phyloP scores from a whole-genome alignment of 2,329 filamentous ascomycete genomes.

The Xylariaceae sp. region DNA sequence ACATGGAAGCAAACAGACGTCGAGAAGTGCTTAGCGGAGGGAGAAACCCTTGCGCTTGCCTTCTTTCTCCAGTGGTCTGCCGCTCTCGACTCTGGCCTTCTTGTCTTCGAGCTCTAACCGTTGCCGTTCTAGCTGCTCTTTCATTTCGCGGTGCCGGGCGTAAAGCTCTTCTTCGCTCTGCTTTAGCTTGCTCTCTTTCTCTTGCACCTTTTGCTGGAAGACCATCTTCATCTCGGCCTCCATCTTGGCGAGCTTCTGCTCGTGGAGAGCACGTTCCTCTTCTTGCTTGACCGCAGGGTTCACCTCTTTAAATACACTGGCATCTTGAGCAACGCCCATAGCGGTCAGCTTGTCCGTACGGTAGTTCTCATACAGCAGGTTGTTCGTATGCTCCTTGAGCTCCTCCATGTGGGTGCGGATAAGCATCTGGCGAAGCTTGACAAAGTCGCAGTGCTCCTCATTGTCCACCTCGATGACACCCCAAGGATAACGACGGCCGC shows the following conservation, averaged over 20 bases:
- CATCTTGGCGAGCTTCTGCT: conserved; percentile 99
- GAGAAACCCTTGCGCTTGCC: conserved; percentile 99
- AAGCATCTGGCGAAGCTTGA: conserved; percentile 99
- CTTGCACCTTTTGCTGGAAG: conserved; percentile 99
- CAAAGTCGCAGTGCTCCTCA: conserved; percentile 99
- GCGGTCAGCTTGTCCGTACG: conserved; percentile 97
- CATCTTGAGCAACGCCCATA: conserved; percentile 98
- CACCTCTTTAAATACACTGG: conserved; percentile 99
- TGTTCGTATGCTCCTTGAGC: conserved; percentile 99
- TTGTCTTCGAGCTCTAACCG: conserved; percentile 95
- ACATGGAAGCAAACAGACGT: conserved; percentile 39
- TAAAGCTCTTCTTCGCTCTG: conserved; percentile 99
- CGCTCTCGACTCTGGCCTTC: conserved; percentile 92
- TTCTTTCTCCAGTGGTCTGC: conserved; percentile 94
- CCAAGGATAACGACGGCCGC: conserved; percentile 96
- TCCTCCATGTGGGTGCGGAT: conserved; percentile 99
- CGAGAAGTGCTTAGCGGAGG: conserved; percentile 67
- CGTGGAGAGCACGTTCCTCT: conserved; percentile 95
- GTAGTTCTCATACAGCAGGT: conserved; percentile 98
- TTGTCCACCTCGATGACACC: conserved; percentile 99
- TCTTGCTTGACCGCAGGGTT: conserved; percentile 99
- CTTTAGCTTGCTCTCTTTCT: conserved; percentile 99
- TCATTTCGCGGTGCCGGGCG: conserved; percentile 98
- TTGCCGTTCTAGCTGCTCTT: conserved; percentile 97
- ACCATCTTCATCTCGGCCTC: conserved; percentile 99